Evolutionary conservation across 371 early-diverging fungal species (phyloP).

Genomic region (Mortierella sp.): DNA sequence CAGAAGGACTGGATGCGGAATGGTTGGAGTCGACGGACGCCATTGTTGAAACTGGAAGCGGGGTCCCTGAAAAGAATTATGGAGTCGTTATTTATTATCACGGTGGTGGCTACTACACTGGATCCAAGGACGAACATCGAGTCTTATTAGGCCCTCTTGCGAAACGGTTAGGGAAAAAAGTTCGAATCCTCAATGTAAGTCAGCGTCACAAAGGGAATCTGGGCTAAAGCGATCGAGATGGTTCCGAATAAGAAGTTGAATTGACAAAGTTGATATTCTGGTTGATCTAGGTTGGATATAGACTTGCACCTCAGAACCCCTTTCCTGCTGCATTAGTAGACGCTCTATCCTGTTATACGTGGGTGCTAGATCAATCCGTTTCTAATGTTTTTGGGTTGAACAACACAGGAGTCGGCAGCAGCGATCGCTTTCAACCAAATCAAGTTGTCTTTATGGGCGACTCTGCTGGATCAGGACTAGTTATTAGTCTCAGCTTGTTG

Average conservation of each 20-base stretch:
- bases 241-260: too few relatives aligned
- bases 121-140: slow-evolving; percentile 46
- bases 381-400: slow-evolving; percentile 19
- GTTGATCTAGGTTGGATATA: slow-evolving; percentile 18
- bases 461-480: slow-evolving; percentile 73
- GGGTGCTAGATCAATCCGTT: slow-evolving; percentile 38
- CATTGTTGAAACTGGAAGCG: background rate
- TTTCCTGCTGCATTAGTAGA: slow-evolving; percentile 46
- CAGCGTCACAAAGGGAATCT: too few relatives aligned
- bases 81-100: slow-evolving; percentile 35
- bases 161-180: slow-evolving; percentile 30
- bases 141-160: slow-evolving; percentile 46
- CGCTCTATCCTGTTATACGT: slow-evolving; percentile 34
- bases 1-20: slow-evolving; percentile 39
- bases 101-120: slow-evolving; percentile 46
- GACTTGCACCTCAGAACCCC: slow-evolving; percentile 41
- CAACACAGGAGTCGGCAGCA: background rate
- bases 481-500: slow-evolving; percentile 39
- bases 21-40: slow-evolving; percentile 34
- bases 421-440: slow-evolving; percentile 30
- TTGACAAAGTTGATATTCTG: too few relatives aligned
- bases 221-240: too few relatives aligned
- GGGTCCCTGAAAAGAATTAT: slow-evolving; percentile 4
- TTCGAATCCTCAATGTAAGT: slow-evolving; percentile 29
- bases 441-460: slow-evolving; percentile 69